Conservation (phyloP, 1,284 basidiomycete genomes). For the Pseudozyma hubeiensis region DNA sequence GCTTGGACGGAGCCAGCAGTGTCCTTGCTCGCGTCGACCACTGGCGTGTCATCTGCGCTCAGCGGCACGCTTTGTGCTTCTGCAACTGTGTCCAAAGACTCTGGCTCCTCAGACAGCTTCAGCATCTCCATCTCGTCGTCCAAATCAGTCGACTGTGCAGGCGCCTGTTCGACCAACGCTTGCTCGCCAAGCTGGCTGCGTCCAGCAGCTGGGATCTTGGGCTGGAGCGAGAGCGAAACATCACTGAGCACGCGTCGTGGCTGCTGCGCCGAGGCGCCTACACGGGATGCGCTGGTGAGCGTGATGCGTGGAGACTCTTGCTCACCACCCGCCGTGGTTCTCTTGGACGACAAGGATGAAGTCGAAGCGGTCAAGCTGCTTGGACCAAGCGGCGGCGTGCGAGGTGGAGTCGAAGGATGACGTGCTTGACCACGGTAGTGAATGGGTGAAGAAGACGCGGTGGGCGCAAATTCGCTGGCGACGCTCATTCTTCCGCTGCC, state of each 20-base stretch:
- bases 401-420: constrained; percentile 44
- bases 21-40: not conserved
- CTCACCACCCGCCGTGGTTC: constrained; percentile 7
- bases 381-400: constrained; percentile 35
- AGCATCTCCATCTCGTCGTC: constrained; percentile 25
- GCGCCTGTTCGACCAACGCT: constrained; percentile 1
- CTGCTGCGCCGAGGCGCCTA: constrained; percentile 20
- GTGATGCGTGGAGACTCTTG: constrained; percentile 14
- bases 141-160: constrained; percentile 3
- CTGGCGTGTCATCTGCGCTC: not conserved
- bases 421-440: constrained; percentile 37
- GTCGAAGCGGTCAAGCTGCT: constrained; percentile 30
- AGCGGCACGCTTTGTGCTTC: not conserved
- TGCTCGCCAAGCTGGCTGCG: constrained; percentile 14
- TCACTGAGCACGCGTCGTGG: constrained; percentile 56
- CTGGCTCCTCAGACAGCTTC: constrained; percentile 23
- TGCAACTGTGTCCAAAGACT: not conserved
- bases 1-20: not conserved
- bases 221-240: constrained; percentile 51
- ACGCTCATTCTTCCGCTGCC: constrained; percentile 44
- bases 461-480: constrained; percentile 38
- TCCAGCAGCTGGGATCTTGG: constrained; percentile 2
- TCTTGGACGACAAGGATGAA: constrained; percentile 38
- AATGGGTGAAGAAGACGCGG: constrained; percentile 33
- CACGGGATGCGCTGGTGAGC: constrained; percentile 14